Evolutionary conservation across 202 grass and related monocot genomes (phyloP), one percentile per base, ranked within the genome.

Genomic region (Carex sylvatica): DNA sequence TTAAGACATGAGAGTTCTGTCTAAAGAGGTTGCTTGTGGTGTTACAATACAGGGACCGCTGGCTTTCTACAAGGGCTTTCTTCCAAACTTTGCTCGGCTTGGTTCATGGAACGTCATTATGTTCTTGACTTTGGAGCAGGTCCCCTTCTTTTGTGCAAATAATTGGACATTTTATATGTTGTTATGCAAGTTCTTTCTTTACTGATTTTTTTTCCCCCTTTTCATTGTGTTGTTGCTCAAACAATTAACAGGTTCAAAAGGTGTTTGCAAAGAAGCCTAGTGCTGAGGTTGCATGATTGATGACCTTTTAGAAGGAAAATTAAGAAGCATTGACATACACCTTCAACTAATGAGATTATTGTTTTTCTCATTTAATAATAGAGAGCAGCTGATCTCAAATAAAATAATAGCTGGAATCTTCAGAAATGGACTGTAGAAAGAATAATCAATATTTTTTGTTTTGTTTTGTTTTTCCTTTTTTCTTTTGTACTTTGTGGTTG

Each of bases 61-160:
- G 71, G 89, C 96, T 83, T 95, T 98, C 67, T 98, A 98, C 79
- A 93, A 95, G 74, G 92, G 92, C 4, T 95, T 98, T 70, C 82
- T 98, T 44, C 89, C 92, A 75, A 95, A 98, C 84, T 95, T 98
- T 95, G 91, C 87, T 85, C 88, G 89, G 36, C 63, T 95, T 40
- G 92, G 96, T 85, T 98, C 96, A 55, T 98, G 96, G 96, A 98
- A 98, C 80, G 96, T 98, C 83, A 95, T 98, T 67, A 98, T 98
- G 96, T 98, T 98, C 83, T 90, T 98, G 80, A 98, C 96, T 65
- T 83, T 98, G 81, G 96, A 98, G 84, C 91, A 95, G 96, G 96
- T 98, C 16, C 53, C 14, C 36, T 7, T 53, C 18, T 74, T 46
- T 42, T 71, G 59, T 86, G 5, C 65, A 79, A 66, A 78, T 77